Evolutionary conservation across 2,329 filamentous ascomycete species (phyloP).

Genomic region (Neofusicoccum parvum): DNA sequence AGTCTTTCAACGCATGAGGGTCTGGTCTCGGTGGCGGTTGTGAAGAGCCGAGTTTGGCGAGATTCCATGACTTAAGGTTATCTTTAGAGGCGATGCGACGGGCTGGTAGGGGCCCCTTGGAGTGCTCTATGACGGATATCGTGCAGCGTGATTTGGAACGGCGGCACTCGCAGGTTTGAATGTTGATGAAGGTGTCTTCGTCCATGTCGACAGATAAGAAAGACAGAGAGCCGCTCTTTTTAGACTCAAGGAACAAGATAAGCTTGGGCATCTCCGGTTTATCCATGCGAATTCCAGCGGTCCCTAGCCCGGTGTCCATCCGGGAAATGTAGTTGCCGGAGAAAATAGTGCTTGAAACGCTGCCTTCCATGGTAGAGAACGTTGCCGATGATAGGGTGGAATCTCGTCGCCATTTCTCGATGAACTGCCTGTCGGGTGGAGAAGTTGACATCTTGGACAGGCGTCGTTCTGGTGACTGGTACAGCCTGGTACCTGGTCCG

Average conservation of each 20-base stretch:
- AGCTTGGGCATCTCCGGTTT: constrained; percentile 22
- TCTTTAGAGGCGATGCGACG: constrained; percentile 21
- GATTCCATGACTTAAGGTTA: constrained; percentile 25
- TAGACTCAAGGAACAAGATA: constrained; percentile 24
- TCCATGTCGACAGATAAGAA: constrained; percentile 24
- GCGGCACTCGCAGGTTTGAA: constrained; percentile 23
- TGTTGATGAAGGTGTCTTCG: constrained; percentile 23
- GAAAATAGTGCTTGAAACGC: constrained; percentile 19
- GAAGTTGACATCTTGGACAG: constrained; percentile 6
- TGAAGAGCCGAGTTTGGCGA: constrained; percentile 22
- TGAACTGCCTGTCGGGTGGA: not conserved
- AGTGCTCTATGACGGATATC: constrained; percentile 22
- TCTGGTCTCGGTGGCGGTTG: constrained; percentile 13
- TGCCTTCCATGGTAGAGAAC: not conserved
- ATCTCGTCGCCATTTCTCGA: constrained; percentile 8
- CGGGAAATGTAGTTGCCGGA: constrained; percentile 19
- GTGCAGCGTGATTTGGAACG: constrained; percentile 19
- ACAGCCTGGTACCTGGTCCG: not conserved
- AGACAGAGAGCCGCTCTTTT: constrained; percentile 20
- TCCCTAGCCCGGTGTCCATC: constrained; percentile 19
- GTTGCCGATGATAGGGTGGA: not conserved
- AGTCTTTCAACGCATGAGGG: not conserved
- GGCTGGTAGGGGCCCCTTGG: constrained; percentile 21
- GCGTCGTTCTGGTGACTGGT: not conserved
- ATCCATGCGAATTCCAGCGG: constrained; percentile 18